A percentile compares a stretch with the other conserved stretches of the same genome.
Evolutionary conservation across 352 stramenopile species (phyloP).

Genomic region (Globisporangium barbulae): DNA sequence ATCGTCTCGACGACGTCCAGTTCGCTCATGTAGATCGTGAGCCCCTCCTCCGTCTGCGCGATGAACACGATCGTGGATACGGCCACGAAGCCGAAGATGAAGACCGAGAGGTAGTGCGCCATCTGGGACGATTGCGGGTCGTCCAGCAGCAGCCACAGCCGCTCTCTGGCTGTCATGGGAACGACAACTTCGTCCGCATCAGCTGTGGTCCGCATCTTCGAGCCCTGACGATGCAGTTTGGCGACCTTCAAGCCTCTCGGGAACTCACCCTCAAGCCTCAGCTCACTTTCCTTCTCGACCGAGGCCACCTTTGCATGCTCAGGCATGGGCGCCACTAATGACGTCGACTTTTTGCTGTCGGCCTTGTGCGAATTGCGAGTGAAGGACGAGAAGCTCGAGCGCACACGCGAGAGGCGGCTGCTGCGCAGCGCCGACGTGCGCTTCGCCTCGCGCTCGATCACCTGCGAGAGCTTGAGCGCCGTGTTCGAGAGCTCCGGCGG

Average conservation of each 20-base stretch:
- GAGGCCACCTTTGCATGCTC: not conserved
- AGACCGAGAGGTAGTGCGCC: slow-evolving; percentile 64
- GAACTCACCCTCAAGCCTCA: not conserved
- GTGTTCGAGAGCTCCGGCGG: slow-evolving; percentile 44
- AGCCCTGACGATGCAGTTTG: slow-evolving; percentile 7
- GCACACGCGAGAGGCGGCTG: slow-evolving; percentile 30
- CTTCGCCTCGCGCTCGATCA: slow-evolving; percentile 63
- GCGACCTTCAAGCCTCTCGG: slow-evolving; percentile 5
- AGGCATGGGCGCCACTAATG: not conserved
- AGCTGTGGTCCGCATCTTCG: not conserved
- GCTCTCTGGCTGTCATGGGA: not conserved
- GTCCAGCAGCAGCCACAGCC: slow-evolving; percentile 57
- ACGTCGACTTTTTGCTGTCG: slow-evolving; percentile 5
- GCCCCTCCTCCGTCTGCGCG: slow-evolving; percentile 48
- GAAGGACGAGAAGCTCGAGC: slow-evolving; percentile 30
- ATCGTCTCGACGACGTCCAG: slow-evolving; percentile 43
- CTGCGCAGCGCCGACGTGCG: slow-evolving; percentile 27
- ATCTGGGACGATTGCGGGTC: slow-evolving; percentile 58
- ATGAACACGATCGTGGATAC: slow-evolving; percentile 70
- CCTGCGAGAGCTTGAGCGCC: slow-evolving; percentile 55
- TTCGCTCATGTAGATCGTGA: slow-evolving; percentile 30
- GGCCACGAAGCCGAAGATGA: slow-evolving; percentile 61
- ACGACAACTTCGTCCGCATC: not conserved
- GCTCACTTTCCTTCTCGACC: not conserved
- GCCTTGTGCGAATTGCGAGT: slow-evolving; percentile 16